Evolutionary conservation across 495 filamentous ascomycete species (phyloP).

Genomic region (Talaromyces stipitatus): DNA sequence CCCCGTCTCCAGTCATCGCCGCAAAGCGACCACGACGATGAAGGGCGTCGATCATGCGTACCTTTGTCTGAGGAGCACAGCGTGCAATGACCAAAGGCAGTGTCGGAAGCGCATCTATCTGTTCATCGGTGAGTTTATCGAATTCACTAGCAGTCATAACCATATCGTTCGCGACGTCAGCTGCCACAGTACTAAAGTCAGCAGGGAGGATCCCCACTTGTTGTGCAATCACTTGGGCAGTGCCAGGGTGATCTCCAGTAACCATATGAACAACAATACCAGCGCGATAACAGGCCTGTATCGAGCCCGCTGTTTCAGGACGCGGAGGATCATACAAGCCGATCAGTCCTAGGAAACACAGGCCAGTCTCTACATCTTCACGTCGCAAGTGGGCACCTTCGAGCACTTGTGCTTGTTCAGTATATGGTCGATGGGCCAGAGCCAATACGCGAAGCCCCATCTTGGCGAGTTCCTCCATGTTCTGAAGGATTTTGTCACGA

Average conservation of each 20-base stretch:
- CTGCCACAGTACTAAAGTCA: conserved; percentile 42
- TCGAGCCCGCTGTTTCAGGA: conserved; percentile 56
- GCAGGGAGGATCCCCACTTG: conserved; percentile 67
- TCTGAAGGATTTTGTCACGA: conserved; percentile 65
- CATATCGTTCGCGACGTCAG: conserved; percentile 42
- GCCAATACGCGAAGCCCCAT: conserved; percentile 61
- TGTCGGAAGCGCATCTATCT: conserved; percentile 58
- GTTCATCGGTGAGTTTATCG: conserved; percentile 44
- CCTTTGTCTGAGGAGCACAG: conserved; percentile 65
- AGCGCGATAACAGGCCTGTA: conserved; percentile 57
- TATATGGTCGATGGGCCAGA: conserved; percentile 61
- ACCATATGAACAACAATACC: conserved; percentile 78
- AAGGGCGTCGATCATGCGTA: conserved; percentile 71
- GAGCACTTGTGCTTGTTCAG: conserved; percentile 43
- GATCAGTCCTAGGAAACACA: conserved; percentile 60
- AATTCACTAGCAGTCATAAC: conserved; percentile 60
- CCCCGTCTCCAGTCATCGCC: conserved; percentile 88
- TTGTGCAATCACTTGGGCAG: conserved; percentile 66
- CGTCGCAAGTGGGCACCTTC: conserved; percentile 19
- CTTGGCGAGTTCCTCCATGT: conserved; percentile 56
- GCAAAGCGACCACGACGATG: conserved; percentile 58
- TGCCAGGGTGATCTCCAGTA: conserved; percentile 70
- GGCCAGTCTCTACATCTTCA: conserved; percentile 46
- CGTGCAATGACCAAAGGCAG: conserved; percentile 65
- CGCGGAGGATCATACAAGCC: conserved; percentile 72